Conservation (phyloP, 176 grass and related monocot species). For the Puccinellia tenuiflora region DNA sequence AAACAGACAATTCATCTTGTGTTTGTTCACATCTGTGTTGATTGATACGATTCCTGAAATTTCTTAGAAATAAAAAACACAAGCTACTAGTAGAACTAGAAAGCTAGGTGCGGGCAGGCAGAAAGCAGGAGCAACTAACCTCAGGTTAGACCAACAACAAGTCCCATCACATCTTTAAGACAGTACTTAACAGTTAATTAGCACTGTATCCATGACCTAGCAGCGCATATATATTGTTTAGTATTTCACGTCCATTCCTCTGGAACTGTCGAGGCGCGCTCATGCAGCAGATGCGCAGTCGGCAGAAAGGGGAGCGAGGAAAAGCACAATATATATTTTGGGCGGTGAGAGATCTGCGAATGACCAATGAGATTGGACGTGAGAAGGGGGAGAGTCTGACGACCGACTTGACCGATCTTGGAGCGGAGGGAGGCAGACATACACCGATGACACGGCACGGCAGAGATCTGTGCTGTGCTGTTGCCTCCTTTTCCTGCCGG, state of each 20-base stretch:
- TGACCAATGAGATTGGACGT: constrained; percentile 5
- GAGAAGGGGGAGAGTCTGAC: background rate
- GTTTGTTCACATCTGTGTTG: background rate
- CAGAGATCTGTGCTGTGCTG: background rate
- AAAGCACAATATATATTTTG: background rate
- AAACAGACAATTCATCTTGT: no score
- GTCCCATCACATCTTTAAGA: background rate
- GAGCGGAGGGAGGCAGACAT: background rate
- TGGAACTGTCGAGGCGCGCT: background rate
- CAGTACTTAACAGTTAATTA: background rate
- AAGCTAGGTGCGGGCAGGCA: background rate
- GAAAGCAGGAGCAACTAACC: background rate
- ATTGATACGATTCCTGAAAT: background rate
- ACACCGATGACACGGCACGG: background rate
- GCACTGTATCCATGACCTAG: background rate
- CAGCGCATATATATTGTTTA: background rate
- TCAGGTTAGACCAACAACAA: background rate
- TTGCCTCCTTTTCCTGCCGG: background rate
- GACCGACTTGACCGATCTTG: constrained; percentile 27
- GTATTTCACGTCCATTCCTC: background rate
- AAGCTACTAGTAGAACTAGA: no score
- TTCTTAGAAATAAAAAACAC: background rate
- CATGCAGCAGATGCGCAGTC: background rate
- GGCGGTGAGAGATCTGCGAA: background rate
- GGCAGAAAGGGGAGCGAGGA: background rate